Conservation (phyloP, 1,139 yeast species). For the Saccharomyces hybrid region DNA sequence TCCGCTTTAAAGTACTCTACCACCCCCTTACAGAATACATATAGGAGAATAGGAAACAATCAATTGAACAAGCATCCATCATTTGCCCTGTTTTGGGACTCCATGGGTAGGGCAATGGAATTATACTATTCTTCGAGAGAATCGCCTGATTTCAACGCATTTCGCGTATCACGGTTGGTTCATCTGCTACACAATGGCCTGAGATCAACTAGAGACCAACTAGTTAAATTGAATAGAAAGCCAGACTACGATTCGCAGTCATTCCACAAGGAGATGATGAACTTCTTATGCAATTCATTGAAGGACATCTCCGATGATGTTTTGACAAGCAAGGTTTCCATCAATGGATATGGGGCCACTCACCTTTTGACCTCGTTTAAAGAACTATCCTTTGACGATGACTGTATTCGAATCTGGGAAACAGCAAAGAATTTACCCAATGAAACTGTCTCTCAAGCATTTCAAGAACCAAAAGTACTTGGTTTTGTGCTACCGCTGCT, state of each 20-base stretch:
- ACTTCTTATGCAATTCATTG: conserved; percentile 38
- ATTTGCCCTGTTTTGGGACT: too few relatives aligned
- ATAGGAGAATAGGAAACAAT: conserved; percentile 14
- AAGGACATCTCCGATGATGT: conserved; percentile 44
- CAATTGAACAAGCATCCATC: conserved; percentile 14
- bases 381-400: conserved; percentile 44
- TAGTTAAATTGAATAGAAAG: conserved; percentile 42
- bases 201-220: conserved; percentile 42
- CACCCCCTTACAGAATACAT: conserved; percentile 11
- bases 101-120: too few relatives aligned
- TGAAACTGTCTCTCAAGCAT: conserved; percentile 15
- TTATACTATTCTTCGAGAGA: too few relatives aligned
- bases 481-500: conserved; percentile 67
- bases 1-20: conserved; percentile 30
- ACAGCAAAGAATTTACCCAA: conserved; percentile 13
- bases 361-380: conserved; percentile 49
- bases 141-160: conserved; percentile 37
- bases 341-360: conserved; percentile 47
- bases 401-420: conserved; percentile 48
- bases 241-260: conserved; percentile 48
- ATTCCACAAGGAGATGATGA: conserved; percentile 41
- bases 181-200: conserved; percentile 44
- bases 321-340: conserved; percentile 31
- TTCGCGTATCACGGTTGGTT: conserved; percentile 38
- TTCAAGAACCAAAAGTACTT: conserved; percentile 48